Base-by-base conservation (phyloP, 1,139 yeast species). In the Suhomyces chickasaworum region DNA sequence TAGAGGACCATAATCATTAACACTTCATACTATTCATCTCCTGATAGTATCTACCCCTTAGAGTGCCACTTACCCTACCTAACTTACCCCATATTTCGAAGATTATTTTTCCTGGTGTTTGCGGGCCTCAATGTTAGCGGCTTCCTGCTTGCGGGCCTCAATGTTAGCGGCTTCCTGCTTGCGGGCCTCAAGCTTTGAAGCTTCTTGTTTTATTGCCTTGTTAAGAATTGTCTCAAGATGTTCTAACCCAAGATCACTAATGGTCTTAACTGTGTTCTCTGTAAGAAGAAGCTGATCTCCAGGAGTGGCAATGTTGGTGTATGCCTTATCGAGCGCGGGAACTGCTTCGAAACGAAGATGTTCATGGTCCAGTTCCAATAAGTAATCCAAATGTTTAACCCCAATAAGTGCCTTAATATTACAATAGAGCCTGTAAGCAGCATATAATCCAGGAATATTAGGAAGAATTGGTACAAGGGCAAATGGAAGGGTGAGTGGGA, bases 401-500 rank as follows among this genome's bases (percentile, higher is more conserved):
- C 97, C 97, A 45, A 80, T 64, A 49, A 80, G 72, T 1, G 97
- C 97, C 59, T 86, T 88, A 59, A 83, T 74, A 63, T 91, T 89
- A 59, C 97, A 89, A 68, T 89, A 93, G 16, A 87, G 75, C 53
- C 99, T 75, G 64, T 86, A 93, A 5, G 87, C 74, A 38, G 91
- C 66, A 60, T 90, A 93, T 57, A 93, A 86, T 0, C 97, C 97
- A 0, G 99, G 99, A n/a, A 93, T 80, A 56, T 93, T 93, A 16
- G 99, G 99, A 1, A 91, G 64, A n/a, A 91, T 75, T 0, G 99
- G 99, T 0, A 93, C 60, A 39, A 90, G 60, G 0, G 89, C 90
- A 45, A 90, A 65, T 1, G 99, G 99, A 7, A 89, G 60, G 0
- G 95, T 82, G 38, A 91, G 54, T 1, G 98, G 98, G 2, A 93